Percentiles rank a stretch among this genome's conserved stretches.
These are phyloP conservation scores for Petunia axillaris DNA, from an alignment of 257 asterid genomes.

Conservation along the genomic window DNA sequence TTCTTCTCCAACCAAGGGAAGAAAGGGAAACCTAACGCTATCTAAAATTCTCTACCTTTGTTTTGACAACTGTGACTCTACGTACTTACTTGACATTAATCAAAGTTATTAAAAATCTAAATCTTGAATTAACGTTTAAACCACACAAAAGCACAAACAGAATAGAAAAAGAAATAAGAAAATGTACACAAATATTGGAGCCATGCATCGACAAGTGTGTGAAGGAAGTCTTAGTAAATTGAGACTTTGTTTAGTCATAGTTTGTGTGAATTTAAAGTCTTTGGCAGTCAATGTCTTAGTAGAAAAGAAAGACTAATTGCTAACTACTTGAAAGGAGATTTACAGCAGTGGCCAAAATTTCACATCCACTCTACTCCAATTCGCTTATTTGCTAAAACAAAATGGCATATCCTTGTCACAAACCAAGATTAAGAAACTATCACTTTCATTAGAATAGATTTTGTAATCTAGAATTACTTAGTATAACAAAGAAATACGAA, in stretches of 20 bases:
- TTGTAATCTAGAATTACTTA: neutral
- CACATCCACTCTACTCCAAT: neutral
- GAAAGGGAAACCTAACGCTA: slow-evolving; percentile 4
- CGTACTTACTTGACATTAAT: neutral
- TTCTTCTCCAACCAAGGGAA: neutral
- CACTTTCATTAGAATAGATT: slow-evolving; percentile 12
- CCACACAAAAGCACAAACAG: neutral
- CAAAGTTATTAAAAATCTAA: slow-evolving; percentile 8
- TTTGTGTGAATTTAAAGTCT: slow-evolving; percentile 8
- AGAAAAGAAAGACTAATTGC: slow-evolving; percentile 27
- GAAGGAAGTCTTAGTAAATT: slow-evolving; percentile 19
- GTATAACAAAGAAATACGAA: neutral
- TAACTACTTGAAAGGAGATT: slow-evolving; percentile 3
- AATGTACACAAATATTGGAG: neutral
- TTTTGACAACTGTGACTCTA: slow-evolving; percentile 33
- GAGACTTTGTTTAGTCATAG: slow-evolving; percentile 17
- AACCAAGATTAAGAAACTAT: slow-evolving; percentile 21
- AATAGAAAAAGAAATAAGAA: neutral
- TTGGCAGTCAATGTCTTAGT: slow-evolving; percentile 25
- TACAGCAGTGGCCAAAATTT: neutral
- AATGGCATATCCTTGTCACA: neutral
- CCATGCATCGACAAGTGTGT: slow-evolving; percentile 19
- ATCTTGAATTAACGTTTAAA: neutral
- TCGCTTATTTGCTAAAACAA: neutral
- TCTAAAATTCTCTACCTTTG: slow-evolving; percentile 20